Evolutionary conservation across 179 eudicot genomes (phyloP).

Genomic region (Monotropa hypopitys): DNA sequence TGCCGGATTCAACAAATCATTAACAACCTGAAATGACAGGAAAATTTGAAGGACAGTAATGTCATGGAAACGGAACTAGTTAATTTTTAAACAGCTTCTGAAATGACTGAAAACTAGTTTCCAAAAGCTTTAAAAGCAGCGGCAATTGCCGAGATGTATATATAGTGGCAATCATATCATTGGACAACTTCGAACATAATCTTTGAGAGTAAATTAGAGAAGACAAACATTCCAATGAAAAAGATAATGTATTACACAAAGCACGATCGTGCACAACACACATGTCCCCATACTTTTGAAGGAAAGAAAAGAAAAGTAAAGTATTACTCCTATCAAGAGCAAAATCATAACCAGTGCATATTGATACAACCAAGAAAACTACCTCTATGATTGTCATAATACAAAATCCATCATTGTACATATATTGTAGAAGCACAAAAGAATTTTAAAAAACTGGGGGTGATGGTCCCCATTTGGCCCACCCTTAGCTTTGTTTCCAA

Average conservation of each 20-base stretch:
- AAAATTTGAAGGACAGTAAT: slow-evolving; percentile 1
- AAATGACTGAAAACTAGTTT: not conserved
- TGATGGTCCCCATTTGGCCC: not conserved
- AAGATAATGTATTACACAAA: not conserved
- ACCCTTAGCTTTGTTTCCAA: not conserved
- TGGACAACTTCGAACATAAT: not conserved
- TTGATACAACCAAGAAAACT: not conserved
- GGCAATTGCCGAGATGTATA: not conserved
- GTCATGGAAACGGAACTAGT: not conserved
- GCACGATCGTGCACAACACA: not conserved
- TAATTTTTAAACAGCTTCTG: not conserved
- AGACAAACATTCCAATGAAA: not conserved
- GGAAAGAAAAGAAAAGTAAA: not conserved
- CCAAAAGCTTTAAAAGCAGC: not conserved
- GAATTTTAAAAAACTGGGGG: not conserved
- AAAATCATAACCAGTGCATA: not conserved
- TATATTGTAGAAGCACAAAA: not conserved
- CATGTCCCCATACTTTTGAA: not conserved
- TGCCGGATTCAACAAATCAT: slow-evolving; percentile 95
- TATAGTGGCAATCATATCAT: not conserved
- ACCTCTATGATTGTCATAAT: not conserved
- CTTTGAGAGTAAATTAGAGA: not conserved
- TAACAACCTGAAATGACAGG: slow-evolving; percentile 65
- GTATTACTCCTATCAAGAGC: not conserved
- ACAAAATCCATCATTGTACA: not conserved